Evolutionary conservation across 2,329 filamentous ascomycete genomes (phyloP), one percentile per base, ranked within the genome.

Genomic region (Claviceps citrina): DNA sequence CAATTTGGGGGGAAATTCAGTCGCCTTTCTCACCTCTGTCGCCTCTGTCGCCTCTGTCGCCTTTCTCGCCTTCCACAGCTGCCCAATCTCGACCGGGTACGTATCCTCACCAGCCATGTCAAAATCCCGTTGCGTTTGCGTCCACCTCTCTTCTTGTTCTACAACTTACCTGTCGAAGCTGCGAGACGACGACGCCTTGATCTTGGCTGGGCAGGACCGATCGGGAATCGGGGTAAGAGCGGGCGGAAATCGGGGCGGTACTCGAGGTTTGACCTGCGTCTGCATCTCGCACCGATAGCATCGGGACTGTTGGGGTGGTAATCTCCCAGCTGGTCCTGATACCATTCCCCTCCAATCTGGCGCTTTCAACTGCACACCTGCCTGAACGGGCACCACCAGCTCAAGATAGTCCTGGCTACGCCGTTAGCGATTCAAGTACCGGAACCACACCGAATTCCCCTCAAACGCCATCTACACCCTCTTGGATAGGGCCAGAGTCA

Each of bases 281-380:
- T 33, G 18, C 15, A 20, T n/a, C 16, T 4, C 25, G 16, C 30
- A 22, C 24, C 35, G 40, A 45, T 37, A 41, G 32, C 36, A 25
- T 47, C 31, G 49, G 57, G 53, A 55, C 57, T 59, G 49, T 55
- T 59, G 59, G 57, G 59, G 52, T 52, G 44, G 49, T 40, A 38
- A 38, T 50, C 39, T 42, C 55, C 54, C 53, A 57, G 51, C 50
- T 51, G 50, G 52, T 59, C 54, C 53, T 49, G 43, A 47, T 37
- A 13, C 43, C 40, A 36, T 44, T 38, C 10, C 46, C 44, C 42
- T 39, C 44, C 56, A 57, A 52, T 39, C 58, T 62, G 59, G 59
- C 58, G 49, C 47, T 48, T 47, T 46, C 48, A 45, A 52, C 54
- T 57, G 44, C 49, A 46, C 48, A 51, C 52, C 51, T 54, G 57